phyloP scores from a whole-genome alignment of 164 flowering plant species.

The Houttuynia cordata region DNA sequence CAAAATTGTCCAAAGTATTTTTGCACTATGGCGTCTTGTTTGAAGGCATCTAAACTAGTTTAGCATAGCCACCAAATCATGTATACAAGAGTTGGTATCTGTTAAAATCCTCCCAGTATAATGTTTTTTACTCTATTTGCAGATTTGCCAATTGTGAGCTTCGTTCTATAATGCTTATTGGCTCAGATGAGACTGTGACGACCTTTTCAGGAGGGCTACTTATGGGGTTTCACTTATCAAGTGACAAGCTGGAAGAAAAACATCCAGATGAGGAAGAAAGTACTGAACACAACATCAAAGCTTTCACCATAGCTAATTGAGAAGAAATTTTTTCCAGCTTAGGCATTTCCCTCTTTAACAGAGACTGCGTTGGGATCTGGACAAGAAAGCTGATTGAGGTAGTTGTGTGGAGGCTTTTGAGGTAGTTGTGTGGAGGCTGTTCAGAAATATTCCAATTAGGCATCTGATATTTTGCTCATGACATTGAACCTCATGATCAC shows the following conservation, averaged over 20 bases:
- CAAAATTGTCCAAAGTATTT: no score
- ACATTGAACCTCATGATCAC: no score
- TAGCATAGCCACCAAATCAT: no score
- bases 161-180: constrained; percentile 67
- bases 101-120: no score
- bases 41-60: no score
- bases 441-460: no score
- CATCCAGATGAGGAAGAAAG: constrained; percentile 9
- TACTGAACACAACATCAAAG: constrained; percentile 4
- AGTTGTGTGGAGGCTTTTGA: not conserved
- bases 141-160: constrained; percentile 90
- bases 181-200: constrained; percentile 45
- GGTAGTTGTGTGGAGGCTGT: not conserved
- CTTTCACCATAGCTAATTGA: not conserved
- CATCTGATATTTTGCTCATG: not conserved
- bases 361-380: not conserved
- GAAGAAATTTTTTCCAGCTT: not conserved
- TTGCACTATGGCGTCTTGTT: no score
- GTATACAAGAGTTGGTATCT: no score
- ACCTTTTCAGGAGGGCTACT: constrained; percentile 79
- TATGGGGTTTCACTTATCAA: constrained; percentile 46
- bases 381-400: not conserved
- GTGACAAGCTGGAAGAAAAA: constrained; percentile 33
- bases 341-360: not conserved
- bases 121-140: constrained; percentile 7